Evolutionary conservation across 495 filamentous ascomycete species (phyloP).

Genomic region (Neurospora sp.): DNA sequence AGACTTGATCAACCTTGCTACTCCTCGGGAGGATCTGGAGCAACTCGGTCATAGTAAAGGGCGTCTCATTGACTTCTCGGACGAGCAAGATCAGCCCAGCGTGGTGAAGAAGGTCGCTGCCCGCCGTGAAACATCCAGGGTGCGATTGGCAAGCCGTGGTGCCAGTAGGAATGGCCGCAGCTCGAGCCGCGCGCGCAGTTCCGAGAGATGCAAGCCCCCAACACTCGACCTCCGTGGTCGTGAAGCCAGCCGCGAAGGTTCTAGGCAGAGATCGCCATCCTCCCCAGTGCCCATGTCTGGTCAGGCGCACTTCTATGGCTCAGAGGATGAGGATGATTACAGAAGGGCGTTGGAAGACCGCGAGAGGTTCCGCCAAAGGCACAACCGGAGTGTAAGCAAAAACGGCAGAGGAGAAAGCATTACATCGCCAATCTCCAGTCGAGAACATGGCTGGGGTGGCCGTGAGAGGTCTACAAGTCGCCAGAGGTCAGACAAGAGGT

Average conservation of each 20-base stretch:
- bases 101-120: conserved; percentile 32
- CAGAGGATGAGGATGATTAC: conserved; percentile 52
- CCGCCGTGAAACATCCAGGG: conserved; percentile 23
- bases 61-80: conserved; percentile 12
- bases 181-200: conserved; percentile 28
- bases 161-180: conserved; percentile 31
- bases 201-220: conserved; percentile 29
- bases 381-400: conserved; percentile 50
- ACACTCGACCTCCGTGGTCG: conserved; percentile 45
- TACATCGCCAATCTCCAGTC: conserved; percentile 15
- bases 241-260: conserved; percentile 41
- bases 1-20: conserved; percentile 53
- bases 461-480: conserved; percentile 29
- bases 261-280: conserved; percentile 62
- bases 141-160: conserved; percentile 29
- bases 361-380: conserved; percentile 49
- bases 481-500: conserved; percentile 28
- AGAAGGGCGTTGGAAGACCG: conserved; percentile 49
- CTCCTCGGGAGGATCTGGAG: conserved; percentile 21
- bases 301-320: conserved; percentile 28
- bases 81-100: conserved; percentile 25
- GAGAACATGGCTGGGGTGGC: conserved; percentile 21
- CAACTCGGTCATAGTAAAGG: conserved; percentile 1
- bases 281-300: conserved; percentile 63
- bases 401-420: conserved; percentile 10